Evolutionary conservation across 345 rosid species (phyloP), one percentile per base, ranked within the genome.

Genomic region (Eucalyptus curtisii): DNA sequence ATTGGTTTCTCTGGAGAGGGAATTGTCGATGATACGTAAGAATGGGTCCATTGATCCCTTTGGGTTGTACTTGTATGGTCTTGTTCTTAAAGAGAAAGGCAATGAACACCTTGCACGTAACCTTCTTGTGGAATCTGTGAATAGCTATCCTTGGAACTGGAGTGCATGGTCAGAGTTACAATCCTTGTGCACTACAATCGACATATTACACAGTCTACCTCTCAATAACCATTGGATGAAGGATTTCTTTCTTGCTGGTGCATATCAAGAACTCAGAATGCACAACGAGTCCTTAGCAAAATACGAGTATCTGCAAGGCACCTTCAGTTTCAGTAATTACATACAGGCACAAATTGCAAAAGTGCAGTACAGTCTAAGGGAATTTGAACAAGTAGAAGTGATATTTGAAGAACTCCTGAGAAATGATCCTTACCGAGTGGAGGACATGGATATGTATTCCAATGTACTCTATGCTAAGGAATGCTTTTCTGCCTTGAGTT

Each of bases 61-160:
- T 89, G 95, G 98, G 64, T 90, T 97, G 87, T 98, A 97, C 91
- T 91, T 98, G 86, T 98, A 95, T 86, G 99, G 99, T 90, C 90
- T 97, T 52, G 97, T 97, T 89, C 97, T 98, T 57, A 98, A 98
- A 95, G 95, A 94, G 89, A 97, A 95, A 92, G 99, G 99, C 48
- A 95, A 87, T 85, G 97, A 94, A 79, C 94, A 88, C 90, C 96
- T 96, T 87, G 97, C 96, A 16, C 93, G 96, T 55, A 93, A 94
- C 45, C 93, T 94, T 90, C 95, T 97, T 25, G 95, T 95, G 91
- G 99, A 98, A 89, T 98, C 99, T 48, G 99, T 98, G 68, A 98
- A 96, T 91, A 92, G 92, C 92, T 98, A 98, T 89, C 99, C 99
- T 45, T 98, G 99, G 99, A 98, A 98, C 89, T 98, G 99, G 99